A percentile compares a stretch with the other conserved stretches of the same genome.
These are phyloP conservation scores for Fistulifera solaris DNA, from an alignment of 108 stramenopile genomes.

Conservation along the genomic window DNA sequence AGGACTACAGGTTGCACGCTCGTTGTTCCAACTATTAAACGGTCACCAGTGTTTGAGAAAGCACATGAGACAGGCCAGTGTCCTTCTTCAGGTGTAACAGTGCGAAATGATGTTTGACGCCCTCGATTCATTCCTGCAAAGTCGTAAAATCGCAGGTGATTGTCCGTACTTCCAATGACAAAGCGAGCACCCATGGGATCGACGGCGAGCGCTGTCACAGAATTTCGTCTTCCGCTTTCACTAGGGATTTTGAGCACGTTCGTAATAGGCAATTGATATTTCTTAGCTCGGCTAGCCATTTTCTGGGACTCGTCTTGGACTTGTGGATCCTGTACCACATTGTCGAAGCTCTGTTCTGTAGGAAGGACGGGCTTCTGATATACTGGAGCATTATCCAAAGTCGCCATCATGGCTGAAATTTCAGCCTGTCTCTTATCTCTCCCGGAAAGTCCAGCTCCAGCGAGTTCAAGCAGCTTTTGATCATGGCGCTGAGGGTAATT, in stretches of 20 bases:
- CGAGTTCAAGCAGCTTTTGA: constrained; percentile 5
- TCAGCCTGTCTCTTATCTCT: constrained; percentile 70
- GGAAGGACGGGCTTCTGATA: constrained; percentile 7
- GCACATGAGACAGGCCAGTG: constrained; percentile 17
- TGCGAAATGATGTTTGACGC: constrained; percentile 23
- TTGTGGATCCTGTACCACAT: neutral
- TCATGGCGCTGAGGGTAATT: neutral
- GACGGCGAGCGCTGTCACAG: constrained; percentile 22
- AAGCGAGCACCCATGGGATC: constrained; percentile 83
- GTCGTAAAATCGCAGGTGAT: constrained; percentile 62
- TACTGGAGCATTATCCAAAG: constrained; percentile 52
- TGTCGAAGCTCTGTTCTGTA: neutral
- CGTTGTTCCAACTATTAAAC: constrained; percentile 65
- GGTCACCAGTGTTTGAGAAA: constrained; percentile 56
- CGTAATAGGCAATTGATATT: neutral
- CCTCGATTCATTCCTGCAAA: constrained; percentile 74
- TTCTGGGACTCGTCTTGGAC: neutral
- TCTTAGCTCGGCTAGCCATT: neutral
- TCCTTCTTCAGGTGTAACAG: constrained; percentile 45
- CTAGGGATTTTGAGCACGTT: neutral
- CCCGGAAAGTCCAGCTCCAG: constrained; percentile 34
- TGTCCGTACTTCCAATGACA: constrained; percentile 67
- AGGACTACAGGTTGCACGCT: constrained; percentile 74
- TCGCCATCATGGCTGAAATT: constrained; percentile 77
- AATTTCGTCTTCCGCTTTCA: neutral